Base-by-base conservation (phyloP, 805 yeast species). In the Zygosaccharomyces bailii region DNA sequence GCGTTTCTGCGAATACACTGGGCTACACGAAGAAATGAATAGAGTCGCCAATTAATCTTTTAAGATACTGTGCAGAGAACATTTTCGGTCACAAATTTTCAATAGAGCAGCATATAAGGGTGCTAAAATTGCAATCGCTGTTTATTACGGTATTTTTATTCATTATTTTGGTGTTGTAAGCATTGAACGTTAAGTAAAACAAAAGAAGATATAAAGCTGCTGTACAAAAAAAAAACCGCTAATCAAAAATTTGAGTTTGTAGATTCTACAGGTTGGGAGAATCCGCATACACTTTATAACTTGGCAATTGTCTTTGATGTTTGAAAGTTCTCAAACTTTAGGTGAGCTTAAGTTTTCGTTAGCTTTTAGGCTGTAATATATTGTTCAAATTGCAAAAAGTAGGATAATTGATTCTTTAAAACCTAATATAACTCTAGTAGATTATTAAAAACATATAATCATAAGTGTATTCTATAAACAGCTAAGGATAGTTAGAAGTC, bases 31-130 rank as follows among this genome's bases (percentile, higher is more conserved):
- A 21, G 25, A 21, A 21, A 21, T 21, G 25, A 9, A 21, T 9
- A 21, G 25, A 6, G 33, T 74, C 75, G 44, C 79, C 81, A 5
- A 56, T 78, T 21, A 72, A 72, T 40, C 71, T 83, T 61, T 67
- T 83, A 51, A 82, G 77, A 10, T 83, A 80, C 57, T 76, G 83
- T 39, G 72, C 75, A 36, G 85, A 84, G 16, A 78, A 81, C 59
- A 68, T 82, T 30, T 72, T 79, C 49, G 89, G 87, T 2, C 90
- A 2, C 86, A 82, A 59, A 71, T 83, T 13, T 84, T 83, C 66
- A 74, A 80, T 43, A 79, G 76, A 11, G 87, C 87, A 5, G 54
- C 60, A 30, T 84, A 82, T 54, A 61, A 55, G 4, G 72, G 75
- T 18, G 82, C 80, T 3, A 76, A 76, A 50, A 66, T 70, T 30